Conservation (phyloP, 2,329 filamentous ascomycete genomes). For the Tolypocladium sp. region DNA sequence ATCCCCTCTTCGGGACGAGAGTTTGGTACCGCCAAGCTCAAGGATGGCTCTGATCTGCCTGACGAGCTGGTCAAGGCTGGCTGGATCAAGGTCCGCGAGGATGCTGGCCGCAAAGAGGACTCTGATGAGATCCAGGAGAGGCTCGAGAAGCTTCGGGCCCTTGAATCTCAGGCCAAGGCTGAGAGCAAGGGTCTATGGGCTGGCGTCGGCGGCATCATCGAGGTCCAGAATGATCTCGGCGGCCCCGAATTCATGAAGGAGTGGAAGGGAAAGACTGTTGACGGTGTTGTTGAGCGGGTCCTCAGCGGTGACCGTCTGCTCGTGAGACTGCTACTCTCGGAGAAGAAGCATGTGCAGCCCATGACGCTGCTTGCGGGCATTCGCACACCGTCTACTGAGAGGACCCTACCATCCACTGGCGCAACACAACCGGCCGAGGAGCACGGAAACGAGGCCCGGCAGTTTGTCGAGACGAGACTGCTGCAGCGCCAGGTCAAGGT, state of each 20-base stretch:
- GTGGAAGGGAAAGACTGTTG: constrained; percentile 77
- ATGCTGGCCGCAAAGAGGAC: constrained; percentile 86
- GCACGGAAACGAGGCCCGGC: constrained; percentile 78
- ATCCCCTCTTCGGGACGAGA: constrained; percentile 80
- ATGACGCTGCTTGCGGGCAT: constrained; percentile 86
- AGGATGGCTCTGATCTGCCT: constrained; percentile 68
- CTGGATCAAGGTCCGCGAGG: constrained; percentile 88
- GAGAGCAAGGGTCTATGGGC: constrained; percentile 79
- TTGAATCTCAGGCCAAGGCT: constrained; percentile 69
- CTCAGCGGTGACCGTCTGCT: constrained; percentile 86
- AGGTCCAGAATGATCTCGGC: constrained; percentile 72
- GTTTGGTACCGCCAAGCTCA: constrained; percentile 72
- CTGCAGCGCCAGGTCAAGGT: constrained; percentile 80
- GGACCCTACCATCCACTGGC: constrained; percentile 68
- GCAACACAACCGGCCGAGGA: constrained; percentile 80
- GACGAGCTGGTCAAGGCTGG: constrained; percentile 80
- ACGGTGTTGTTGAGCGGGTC: constrained; percentile 83
- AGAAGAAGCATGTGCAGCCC: constrained; percentile 79
- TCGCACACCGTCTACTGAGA: constrained; percentile 80
- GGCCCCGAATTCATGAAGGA: constrained; percentile 72
- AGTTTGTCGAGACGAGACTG: constrained; percentile 77
- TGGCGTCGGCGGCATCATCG: constrained; percentile 54
- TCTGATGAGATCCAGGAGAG: constrained; percentile 62
- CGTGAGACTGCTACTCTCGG: constrained; percentile 68
- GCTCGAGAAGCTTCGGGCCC: constrained; percentile 66